Base-by-base conservation (phyloP, 495 filamentous ascomycete genomes). In the Aspergillus incahuasiensis region DNA sequence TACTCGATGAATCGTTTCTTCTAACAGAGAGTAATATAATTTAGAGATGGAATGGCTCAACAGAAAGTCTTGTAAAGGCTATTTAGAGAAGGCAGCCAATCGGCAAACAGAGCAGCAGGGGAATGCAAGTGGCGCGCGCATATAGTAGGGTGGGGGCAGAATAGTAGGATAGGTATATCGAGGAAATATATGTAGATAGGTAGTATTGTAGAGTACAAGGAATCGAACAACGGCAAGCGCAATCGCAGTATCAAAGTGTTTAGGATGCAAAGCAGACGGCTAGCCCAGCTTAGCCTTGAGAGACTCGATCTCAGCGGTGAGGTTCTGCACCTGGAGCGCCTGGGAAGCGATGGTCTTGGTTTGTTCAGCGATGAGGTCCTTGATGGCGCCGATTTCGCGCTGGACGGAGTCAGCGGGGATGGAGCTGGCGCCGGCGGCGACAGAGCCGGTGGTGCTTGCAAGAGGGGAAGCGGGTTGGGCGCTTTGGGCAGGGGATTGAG, bases 291-390 rank as follows among this genome's bases (percentile, higher is more conserved):
- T 76, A 61, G 64, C 68, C 65, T 76, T 76, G 39, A 79, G 67
- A 18, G 73, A 65, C 40, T 77, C 74, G 20, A 79, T 72, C 62
- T 77, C 74, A 9, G 72, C 67, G 4, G 74, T 72, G 51, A 79
- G 61, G 15, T 57, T 70, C 57, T 76, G 68, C 63, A 79, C 67
- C 53, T 77, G 73, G 49, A 72, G 63, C 5, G 73, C 71, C 61
- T 79, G 75, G 7, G 65, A 47, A 15, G 74, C 72, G 44, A 79
- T 76, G 2, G 68, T 70, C 65, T 71, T 75, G 39, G 73, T 76
- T 56, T 77, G 75, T 50, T 73, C 69, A 0, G 74, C 68, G 35
- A 78, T 71, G 54, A 78, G 55, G 20, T 68, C 63, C 48, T 76
- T 78, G 53, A 78, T 74, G 38, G 68, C 68, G n/a, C 69, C 66